Conservation (phyloP, 2,329 filamentous ascomycete genomes). For the Periglandula ipomoeae region DNA sequence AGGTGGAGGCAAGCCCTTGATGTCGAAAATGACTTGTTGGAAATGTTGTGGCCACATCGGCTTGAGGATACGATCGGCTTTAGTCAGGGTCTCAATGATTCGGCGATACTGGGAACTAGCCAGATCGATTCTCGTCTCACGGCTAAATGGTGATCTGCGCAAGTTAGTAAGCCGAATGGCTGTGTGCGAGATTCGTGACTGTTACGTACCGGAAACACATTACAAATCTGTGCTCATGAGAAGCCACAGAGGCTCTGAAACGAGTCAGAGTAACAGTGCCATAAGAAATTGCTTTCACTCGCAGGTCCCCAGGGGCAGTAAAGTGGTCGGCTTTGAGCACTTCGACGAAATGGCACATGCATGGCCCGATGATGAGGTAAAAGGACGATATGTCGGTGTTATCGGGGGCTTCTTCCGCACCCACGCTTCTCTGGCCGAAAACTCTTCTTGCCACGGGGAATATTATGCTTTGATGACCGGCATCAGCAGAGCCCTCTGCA, state of each 20-base stretch:
- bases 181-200: background rate
- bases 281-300: slow-evolving; percentile 38
- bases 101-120: slow-evolving; percentile 45
- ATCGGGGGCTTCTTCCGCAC: slow-evolving; percentile 35
- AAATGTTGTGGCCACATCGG: slow-evolving; percentile 49
- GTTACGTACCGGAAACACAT: slow-evolving; percentile 41
- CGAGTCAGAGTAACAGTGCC: slow-evolving; percentile 43
- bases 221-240: slow-evolving; percentile 46
- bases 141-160: slow-evolving; percentile 31
- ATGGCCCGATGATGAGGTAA: slow-evolving; percentile 44
- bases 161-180: background rate
- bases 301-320: slow-evolving; percentile 35
- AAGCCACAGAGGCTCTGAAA: slow-evolving; percentile 40
- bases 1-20: slow-evolving; percentile 42
- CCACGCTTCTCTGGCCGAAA: slow-evolving; percentile 31
- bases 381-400: slow-evolving; percentile 40
- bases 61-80: slow-evolving; percentile 45
- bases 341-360: slow-evolving; percentile 43
- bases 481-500: slow-evolving; percentile 27
- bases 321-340: slow-evolving; percentile 36
- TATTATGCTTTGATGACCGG: slow-evolving; percentile 26
- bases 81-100: slow-evolving; percentile 45
- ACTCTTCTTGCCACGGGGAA: slow-evolving; percentile 45
- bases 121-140: slow-evolving; percentile 37
- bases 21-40: slow-evolving; percentile 43